phyloP scores from a whole-genome alignment of 2,329 filamentous ascomycete species.

The Amylocarpus encephaloides region DNA sequence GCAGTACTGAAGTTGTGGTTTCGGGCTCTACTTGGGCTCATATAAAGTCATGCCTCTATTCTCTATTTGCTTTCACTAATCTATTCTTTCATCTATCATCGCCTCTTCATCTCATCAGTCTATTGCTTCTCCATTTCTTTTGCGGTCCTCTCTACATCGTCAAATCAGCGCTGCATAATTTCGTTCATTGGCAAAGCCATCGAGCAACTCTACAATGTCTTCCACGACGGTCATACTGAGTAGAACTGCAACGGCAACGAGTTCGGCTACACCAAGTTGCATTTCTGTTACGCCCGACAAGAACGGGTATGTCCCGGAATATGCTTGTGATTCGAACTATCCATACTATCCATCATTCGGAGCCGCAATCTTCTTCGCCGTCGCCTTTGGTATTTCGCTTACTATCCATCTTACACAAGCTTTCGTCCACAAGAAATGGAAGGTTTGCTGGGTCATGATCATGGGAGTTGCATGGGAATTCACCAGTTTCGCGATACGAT shows the following conservation, averaged over 20 bases:
- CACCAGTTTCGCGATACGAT: constrained; percentile 35
- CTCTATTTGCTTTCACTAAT: not conserved
- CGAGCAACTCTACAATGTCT: constrained; percentile 11
- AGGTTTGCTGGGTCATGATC: constrained; percentile 39
- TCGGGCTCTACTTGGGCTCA: not conserved
- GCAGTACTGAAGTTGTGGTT: not conserved
- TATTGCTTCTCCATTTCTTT: not conserved
- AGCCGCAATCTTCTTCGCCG: constrained; percentile 33
- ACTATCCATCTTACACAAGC: constrained; percentile 33
- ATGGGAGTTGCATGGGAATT: constrained; percentile 40
- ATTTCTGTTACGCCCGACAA: constrained; percentile 31
- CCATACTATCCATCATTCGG: constrained; percentile 35
- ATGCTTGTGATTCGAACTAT: constrained; percentile 33
- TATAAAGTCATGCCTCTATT: not conserved
- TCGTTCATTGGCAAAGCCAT: too few species aligned
- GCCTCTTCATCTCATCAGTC: not conserved
- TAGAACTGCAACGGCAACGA: constrained; percentile 12
- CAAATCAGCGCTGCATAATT: too few species aligned
- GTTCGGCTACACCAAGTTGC: constrained; percentile 18
- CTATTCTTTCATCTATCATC: not conserved
- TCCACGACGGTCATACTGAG: constrained; percentile 13
- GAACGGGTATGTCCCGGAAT: constrained; percentile 34
- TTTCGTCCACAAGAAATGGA: constrained; percentile 32
- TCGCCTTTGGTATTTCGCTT: constrained; percentile 32
- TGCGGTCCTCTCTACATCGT: not conserved